Evolutionary conservation across 768 basidiomycete species (phyloP).

Genomic region (Suillus clintonianus): DNA sequence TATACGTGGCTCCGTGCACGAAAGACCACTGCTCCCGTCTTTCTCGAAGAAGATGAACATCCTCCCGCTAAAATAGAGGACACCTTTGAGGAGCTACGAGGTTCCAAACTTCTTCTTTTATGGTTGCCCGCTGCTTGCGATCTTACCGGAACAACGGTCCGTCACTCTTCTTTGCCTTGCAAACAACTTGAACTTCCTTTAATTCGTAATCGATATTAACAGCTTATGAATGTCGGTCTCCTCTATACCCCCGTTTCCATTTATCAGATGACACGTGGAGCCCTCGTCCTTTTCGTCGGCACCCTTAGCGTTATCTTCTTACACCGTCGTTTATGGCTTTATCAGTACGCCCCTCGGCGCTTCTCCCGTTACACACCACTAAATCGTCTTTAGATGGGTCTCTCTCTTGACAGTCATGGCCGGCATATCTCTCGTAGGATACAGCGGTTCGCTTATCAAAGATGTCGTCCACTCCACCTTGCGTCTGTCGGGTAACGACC

Average conservation of each 20-base stretch:
- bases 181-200: no score
- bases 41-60: conserved; percentile 50
- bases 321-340: conserved; percentile 78
- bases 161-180: conserved; percentile 31
- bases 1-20: conserved; percentile 63
- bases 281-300: conserved; percentile 93
- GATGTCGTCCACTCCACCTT: conserved; percentile 43
- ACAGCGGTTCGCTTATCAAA: conserved; percentile 86
- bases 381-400: conserved; percentile 64
- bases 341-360: conserved; percentile 60
- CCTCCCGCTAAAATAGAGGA: conserved; percentile 33
- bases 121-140: conserved; percentile 91
- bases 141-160: conserved; percentile 86
- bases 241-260: conserved; percentile 96
- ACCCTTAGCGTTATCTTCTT: conserved; percentile 91
- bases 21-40: conserved; percentile 49
- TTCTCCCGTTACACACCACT: conserved; percentile 2
- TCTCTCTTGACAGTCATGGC: conserved; percentile 87
- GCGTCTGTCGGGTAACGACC: conserved; percentile 19
- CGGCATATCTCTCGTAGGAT: conserved; percentile 84
- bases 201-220: conserved; percentile 16
- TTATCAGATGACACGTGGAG: conserved; percentile 95
- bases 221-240: conserved; percentile 93
- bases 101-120: conserved; percentile 72
- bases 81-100: conserved; percentile 50